A percentile compares a stretch with the other conserved stretches of the same genome.
These are phyloP conservation scores for Boletus sp. DNA, from an alignment of 768 basidiomycete genomes.

Conservation along the genomic window DNA sequence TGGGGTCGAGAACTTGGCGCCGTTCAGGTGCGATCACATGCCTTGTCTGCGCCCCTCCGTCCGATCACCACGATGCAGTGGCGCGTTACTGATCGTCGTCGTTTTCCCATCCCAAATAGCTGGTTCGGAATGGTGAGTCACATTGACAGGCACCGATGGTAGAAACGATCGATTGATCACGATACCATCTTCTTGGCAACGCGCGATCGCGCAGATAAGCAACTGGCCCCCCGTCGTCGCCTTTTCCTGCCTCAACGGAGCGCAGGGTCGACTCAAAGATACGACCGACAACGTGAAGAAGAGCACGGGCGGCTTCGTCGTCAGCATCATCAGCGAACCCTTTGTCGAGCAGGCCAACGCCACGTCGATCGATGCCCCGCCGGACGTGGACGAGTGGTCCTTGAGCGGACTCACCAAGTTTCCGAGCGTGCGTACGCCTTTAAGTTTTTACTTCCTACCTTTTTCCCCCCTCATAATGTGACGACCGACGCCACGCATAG, in stretches of 20 bases:
- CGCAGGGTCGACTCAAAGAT: constrained; percentile 35
- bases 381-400: constrained; percentile 39
- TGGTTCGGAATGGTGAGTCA: constrained; percentile 29
- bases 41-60: neutral
- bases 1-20: constrained; percentile 37
- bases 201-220: constrained; percentile 12
- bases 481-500: constrained; percentile 14
- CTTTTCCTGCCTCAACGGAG: constrained; percentile 24
- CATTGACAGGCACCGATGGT: too few species aligned
- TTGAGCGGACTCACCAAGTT: constrained; percentile 31
- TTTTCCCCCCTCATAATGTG: neutral
- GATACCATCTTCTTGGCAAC: neutral
- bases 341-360: constrained; percentile 40
- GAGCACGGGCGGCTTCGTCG: constrained; percentile 41
- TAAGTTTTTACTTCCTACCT: neutral
- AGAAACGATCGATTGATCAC: neutral
- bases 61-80: neutral
- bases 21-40: constrained; percentile 26
- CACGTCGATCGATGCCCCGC: constrained; percentile 38
- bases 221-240: constrained; percentile 37
- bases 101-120: neutral
- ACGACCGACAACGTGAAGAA: constrained; percentile 43
- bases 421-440: constrained; percentile 5
- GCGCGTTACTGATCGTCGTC: neutral
- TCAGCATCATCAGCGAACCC: constrained; percentile 52